phyloP scores from a whole-genome alignment of 805 yeast genomes.

The Yarrowia sp. region DNA sequence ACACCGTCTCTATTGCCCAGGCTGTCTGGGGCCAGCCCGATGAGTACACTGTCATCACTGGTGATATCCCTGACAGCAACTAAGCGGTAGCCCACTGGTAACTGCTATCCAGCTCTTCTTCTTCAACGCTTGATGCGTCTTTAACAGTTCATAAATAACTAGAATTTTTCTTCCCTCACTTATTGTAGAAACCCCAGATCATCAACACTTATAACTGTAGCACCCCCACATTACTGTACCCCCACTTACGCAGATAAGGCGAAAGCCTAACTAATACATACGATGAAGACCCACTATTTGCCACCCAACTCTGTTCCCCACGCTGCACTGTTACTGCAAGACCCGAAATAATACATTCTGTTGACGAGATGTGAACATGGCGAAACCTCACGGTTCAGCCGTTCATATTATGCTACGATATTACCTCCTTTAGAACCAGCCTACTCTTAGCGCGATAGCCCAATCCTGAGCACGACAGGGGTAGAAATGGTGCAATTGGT shows the following conservation, averaged over 20 bases:
- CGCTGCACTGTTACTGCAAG: background rate
- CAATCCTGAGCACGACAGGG: background rate
- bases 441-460: background rate
- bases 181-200: too few relatives aligned
- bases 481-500: background rate
- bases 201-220: too few relatives aligned
- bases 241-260: background rate
- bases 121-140: too few relatives aligned
- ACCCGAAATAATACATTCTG: background rate
- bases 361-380: too few relatives aligned
- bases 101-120: too few relatives aligned
- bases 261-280: background rate
- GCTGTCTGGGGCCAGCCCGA: too few relatives aligned
- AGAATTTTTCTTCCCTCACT: too few relatives aligned
- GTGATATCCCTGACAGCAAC: too few relatives aligned
- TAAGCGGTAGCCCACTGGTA: too few relatives aligned
- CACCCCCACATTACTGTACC: background rate
- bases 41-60: too few relatives aligned
- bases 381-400: background rate
- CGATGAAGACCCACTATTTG: background rate
- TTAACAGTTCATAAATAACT: too few relatives aligned
- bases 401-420: background rate
- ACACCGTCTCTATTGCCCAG: too few relatives aligned
- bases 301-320: conserved; percentile 13
- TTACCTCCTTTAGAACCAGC: background rate